Evolutionary conservation across 306 rosid genomes (phyloP).

Genomic region (Vigna hirtella): DNA sequence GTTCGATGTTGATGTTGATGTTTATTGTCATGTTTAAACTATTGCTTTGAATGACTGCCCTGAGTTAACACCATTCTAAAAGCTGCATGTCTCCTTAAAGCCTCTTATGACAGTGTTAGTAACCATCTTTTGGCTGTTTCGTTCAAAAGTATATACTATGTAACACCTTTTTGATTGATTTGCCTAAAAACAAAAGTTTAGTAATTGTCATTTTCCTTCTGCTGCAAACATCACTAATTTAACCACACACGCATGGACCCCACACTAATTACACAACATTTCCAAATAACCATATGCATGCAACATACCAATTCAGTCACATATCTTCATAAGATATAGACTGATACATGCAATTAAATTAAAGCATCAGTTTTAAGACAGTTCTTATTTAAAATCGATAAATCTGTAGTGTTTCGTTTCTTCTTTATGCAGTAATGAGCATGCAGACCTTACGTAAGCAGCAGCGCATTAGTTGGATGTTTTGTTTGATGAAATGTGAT

Average conservation of each 20-base stretch:
- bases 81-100: conserved; percentile 49
- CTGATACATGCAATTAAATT: no score
- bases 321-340: no score
- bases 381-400: no score
- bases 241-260: not conserved
- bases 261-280: not conserved
- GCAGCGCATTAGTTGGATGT: not conserved
- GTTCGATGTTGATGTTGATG: conserved; percentile 38
- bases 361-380: no score
- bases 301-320: not conserved
- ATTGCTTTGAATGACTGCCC: conserved; percentile 45
- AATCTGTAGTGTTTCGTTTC: not conserved
- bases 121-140: conserved; percentile 43
- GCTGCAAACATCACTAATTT: conserved; percentile 9
- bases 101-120: conserved; percentile 26
- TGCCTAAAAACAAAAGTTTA: conserved; percentile 30
- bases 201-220: conserved; percentile 6
- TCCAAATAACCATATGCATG: not conserved
- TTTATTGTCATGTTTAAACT: conserved; percentile 37
- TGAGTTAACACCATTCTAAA: conserved; percentile 35
- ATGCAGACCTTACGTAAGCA: not conserved
- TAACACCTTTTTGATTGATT: conserved; percentile 37
- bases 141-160: conserved; percentile 29
- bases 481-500: not conserved
- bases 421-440: not conserved